Evolutionary conservation across 2,329 filamentous ascomycete genomes (phyloP), one percentile per base, ranked within the genome.

Genomic region (Trichoderma lentiforme): DNA sequence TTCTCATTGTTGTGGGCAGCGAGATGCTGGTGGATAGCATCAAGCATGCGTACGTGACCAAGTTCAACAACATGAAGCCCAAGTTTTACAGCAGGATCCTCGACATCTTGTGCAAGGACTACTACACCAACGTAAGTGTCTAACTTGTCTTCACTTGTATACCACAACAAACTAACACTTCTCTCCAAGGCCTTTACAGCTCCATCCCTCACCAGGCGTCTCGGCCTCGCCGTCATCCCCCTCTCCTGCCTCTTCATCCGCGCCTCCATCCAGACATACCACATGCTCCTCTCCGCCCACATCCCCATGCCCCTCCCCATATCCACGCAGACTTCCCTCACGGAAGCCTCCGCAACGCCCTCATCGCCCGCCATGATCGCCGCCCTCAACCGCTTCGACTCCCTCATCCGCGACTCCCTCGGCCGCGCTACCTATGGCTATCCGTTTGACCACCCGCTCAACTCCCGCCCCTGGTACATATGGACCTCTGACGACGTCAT

Each of bases 11-110:
- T 0, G 88, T 99, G 7, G 95, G 95, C 1, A 97, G 94, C 74
- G 96, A 99, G 82, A 98, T 98, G 91, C 84, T 97, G 9, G 96
- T 99, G 2, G 96, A 99, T 82, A 95, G 93, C 89, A 89, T 98
- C 80, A 99, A 99, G 81, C 97, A 99, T 79, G 94, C 94, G 26
- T 99, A 98, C 80, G 97, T 99, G 80, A 95, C 91, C 79, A 99
- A 99, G 80, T 99, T 99, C 84, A 99, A 99, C 85, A 97, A 97
- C 77, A 94, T 95, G 76, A 95, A 96, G 74, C 96, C 96, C 3
- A 89, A 88, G 7, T 92, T 99, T 71, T 99, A 99, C 80, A 89
- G 90, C 67, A 90, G 94, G 28, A 97, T 96, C 79, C 87, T 98
- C 18, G 97, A 99, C 78, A 93, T 99, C 5, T 84, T 99, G 8